Evolutionary conservation across 495 filamentous ascomycete genomes (phyloP).

Genomic region (Halenospora varia): DNA sequence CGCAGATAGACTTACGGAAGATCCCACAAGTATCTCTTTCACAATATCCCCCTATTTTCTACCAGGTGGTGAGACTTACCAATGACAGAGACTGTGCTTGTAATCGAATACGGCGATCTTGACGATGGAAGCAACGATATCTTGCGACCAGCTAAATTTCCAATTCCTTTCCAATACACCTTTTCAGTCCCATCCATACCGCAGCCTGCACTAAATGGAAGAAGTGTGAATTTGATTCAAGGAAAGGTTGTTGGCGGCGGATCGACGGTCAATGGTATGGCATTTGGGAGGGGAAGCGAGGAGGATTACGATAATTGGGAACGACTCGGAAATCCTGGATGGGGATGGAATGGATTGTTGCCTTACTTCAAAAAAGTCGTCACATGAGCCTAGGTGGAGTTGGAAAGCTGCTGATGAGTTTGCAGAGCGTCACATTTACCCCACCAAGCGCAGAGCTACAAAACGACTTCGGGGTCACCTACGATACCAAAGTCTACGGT

Average conservation of each 20-base stretch:
- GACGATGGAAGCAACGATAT: not conserved
- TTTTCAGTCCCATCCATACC: too few species aligned
- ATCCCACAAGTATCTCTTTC: constrained; percentile 21
- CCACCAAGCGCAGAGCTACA: constrained; percentile 26
- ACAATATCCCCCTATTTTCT: not conserved
- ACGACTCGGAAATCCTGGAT: constrained; percentile 32
- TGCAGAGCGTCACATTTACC: not conserved
- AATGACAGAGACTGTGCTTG: too few species aligned
- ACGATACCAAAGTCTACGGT: not conserved
- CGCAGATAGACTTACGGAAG: constrained; percentile 49
- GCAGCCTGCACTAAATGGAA: too few species aligned
- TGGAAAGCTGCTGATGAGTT: not conserved
- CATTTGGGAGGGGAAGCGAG: constrained; percentile 33
- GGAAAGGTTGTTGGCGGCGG: not conserved
- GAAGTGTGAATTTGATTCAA: not conserved
- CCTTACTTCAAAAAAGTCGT: constrained; percentile 28
- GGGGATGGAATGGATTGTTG: constrained; percentile 30
- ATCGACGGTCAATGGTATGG: constrained; percentile 25
- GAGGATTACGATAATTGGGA: constrained; percentile 31
- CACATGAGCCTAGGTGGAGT: not conserved
- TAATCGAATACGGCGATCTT: constrained; percentile 32
- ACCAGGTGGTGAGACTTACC: too few species aligned
- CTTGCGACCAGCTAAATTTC: not conserved
- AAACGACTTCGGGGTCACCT: constrained; percentile 25
- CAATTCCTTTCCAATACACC: not conserved